Evolutionary conservation across 495 filamentous ascomycete genomes (phyloP).

Genomic region (Geoglossum glabrum): DNA sequence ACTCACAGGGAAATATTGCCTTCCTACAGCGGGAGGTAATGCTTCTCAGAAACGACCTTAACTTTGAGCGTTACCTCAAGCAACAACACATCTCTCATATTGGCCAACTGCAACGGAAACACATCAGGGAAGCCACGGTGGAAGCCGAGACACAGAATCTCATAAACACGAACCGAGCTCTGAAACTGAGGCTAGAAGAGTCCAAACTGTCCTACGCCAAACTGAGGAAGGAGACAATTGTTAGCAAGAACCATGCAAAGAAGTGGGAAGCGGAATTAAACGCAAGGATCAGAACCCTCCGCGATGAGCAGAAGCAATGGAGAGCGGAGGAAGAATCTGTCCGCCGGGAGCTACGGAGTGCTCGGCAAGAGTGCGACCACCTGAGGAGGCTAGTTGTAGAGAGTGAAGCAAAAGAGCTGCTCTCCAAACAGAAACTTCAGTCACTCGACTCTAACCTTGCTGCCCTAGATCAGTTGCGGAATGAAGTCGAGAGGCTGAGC

Average conservation of each 20-base stretch:
- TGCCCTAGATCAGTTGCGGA: conserved; percentile 35
- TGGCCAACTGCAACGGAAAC: conserved; percentile 44
- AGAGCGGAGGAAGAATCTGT: conserved; percentile 29
- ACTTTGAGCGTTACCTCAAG: conserved; percentile 58
- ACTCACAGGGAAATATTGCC: conserved; percentile 26
- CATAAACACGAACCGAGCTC: conserved; percentile 47
- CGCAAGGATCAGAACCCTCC: conserved; percentile 33
- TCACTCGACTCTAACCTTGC: conserved; percentile 35
- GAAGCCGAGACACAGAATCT: conserved; percentile 62
- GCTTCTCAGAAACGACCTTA: conserved; percentile 50
- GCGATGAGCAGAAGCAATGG: conserved; percentile 51
- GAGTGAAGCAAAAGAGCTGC: conserved; percentile 38
- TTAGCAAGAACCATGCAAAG: conserved; percentile 40
- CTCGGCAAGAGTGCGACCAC: conserved; percentile 29
- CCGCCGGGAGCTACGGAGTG: conserved; percentile 29
- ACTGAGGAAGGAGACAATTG: conserved; percentile 42
- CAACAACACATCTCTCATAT: conserved; percentile 57
- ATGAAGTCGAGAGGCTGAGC: conserved; percentile 35
- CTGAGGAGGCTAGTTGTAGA: conserved; percentile 37
- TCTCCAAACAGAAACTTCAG: conserved; percentile 35
- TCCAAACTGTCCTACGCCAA: conserved; percentile 40
- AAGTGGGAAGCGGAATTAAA: conserved; percentile 49
- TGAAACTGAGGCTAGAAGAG: conserved; percentile 45
- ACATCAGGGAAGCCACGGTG: conserved; percentile 44
- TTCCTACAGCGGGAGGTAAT: conserved; percentile 44